Conservation (phyloP, 257 asterid species). For the Rubia yunnanensis region DNA sequence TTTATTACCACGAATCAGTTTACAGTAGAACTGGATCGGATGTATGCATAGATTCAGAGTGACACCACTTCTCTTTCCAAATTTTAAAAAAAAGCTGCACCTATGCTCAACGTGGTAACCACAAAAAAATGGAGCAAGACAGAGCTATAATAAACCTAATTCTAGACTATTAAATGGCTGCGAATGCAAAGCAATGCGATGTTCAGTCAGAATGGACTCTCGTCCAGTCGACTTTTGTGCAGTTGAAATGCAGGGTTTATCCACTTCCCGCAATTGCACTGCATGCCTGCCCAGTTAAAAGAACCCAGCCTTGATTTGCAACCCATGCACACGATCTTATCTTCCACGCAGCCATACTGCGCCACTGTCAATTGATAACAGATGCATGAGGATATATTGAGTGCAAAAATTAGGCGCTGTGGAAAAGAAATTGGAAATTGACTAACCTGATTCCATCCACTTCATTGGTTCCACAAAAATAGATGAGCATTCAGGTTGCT, state of each 20-base stretch:
- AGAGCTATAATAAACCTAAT: neutral
- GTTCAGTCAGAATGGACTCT: conserved; percentile 29
- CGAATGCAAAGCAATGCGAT: neutral
- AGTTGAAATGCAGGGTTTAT: conserved; percentile 92
- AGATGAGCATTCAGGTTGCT: conserved; percentile 63
- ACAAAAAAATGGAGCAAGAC: neutral
- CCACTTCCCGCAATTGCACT: conserved; percentile 91
- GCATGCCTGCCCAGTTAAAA: conserved; percentile 95
- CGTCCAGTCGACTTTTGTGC: conserved; percentile 78
- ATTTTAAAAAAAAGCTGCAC: too few species aligned
- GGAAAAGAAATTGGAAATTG: neutral
- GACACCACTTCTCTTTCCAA: too few species aligned
- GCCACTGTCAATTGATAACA: conserved; percentile 42
- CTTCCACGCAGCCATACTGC: conserved; percentile 56
- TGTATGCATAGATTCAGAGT: too few species aligned
- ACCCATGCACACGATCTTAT: conserved; percentile 71
- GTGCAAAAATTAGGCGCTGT: neutral
- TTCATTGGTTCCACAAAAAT: conserved; percentile 92
- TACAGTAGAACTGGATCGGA: neutral
- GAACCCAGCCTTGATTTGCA: conserved; percentile 82
- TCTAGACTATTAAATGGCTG: neutral
- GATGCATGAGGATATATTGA: conserved; percentile 8
- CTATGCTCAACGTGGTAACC: neutral
- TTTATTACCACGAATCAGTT: neutral
- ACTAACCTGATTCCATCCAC: conserved; percentile 82